These are phyloP conservation scores for Stagonosporopsis cucurbitacearum DNA, from an alignment of 2,329 filamentous ascomycete genomes.

Conservation along the genomic window DNA sequence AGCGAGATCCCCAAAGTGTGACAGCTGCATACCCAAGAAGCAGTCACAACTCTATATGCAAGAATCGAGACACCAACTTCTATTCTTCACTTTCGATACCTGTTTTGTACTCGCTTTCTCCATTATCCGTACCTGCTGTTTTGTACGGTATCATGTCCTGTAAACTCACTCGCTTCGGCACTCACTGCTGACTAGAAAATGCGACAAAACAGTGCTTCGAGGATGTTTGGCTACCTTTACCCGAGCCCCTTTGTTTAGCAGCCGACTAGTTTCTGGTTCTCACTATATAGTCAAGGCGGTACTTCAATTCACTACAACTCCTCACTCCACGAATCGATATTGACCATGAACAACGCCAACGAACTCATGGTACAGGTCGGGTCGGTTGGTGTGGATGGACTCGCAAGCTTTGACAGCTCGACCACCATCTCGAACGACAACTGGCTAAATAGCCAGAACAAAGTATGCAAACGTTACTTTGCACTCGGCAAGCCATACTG, in stretches of 20 bases:
- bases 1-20: neutral
- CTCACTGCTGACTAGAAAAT: neutral
- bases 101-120: neutral
- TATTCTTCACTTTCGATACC: neutral
- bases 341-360: slow-evolving; percentile 4
- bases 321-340: neutral
- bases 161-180: neutral
- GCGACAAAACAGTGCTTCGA: too few relatives aligned
- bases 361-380: slow-evolving; percentile 6
- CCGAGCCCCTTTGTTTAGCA: neutral
- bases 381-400: neutral
- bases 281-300: neutral
- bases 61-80: too few relatives aligned
- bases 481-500: neutral
- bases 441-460: slow-evolving; percentile 10
- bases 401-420: neutral
- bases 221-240: neutral
- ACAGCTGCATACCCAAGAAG: neutral
- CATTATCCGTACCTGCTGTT: too few relatives aligned
- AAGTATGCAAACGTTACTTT: neutral
- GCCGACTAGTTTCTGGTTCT: neutral
- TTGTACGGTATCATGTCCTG: too few relatives aligned
- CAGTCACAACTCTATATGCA: neutral
- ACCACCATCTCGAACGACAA: neutral
- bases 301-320: neutral